A percentile compares a stretch with the other conserved stretches of the same genome.
phyloP scores from a whole-genome alignment of 345 rosid species.

The Fremontodendron californicum region DNA sequence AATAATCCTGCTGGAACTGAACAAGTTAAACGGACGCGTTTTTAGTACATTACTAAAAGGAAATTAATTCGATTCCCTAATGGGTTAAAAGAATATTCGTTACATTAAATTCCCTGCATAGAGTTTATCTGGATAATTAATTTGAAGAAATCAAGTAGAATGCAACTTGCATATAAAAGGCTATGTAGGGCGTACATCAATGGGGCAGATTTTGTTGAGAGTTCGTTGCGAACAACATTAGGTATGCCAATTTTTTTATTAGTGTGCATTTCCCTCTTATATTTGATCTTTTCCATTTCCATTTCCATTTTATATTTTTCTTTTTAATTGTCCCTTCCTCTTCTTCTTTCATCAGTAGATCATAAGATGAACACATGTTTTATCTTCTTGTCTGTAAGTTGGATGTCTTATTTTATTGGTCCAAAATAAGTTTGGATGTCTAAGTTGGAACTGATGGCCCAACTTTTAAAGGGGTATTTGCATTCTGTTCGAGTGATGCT shows the following conservation, averaged over 20 bases:
- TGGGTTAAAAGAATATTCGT: neutral
- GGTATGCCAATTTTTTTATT: neutral
- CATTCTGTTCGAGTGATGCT: neutral
- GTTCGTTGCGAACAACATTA: neutral
- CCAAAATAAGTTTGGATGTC: neutral
- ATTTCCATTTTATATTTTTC: neutral
- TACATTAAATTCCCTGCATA: neutral
- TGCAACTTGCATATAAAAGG: neutral
- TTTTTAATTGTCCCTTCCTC: neutral
- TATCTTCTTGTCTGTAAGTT: neutral
- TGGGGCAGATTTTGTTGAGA: neutral
- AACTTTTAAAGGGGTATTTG: neutral
- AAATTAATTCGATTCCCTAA: slow-evolving; percentile 9
- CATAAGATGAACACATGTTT: neutral
- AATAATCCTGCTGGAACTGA: neutral
- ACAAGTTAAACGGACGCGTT: neutral
- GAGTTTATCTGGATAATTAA: slow-evolving; percentile 1
- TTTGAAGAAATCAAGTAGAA: slow-evolving; percentile 5
- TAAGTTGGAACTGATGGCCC: neutral
- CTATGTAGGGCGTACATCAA: neutral
- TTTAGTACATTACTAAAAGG: neutral
- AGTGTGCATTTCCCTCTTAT: neutral
- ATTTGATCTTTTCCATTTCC: neutral
- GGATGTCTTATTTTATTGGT: neutral
- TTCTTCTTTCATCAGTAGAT: neutral